phyloP scores from a whole-genome alignment of 2,329 filamentous ascomycete species.

The Graphium sp. region DNA sequence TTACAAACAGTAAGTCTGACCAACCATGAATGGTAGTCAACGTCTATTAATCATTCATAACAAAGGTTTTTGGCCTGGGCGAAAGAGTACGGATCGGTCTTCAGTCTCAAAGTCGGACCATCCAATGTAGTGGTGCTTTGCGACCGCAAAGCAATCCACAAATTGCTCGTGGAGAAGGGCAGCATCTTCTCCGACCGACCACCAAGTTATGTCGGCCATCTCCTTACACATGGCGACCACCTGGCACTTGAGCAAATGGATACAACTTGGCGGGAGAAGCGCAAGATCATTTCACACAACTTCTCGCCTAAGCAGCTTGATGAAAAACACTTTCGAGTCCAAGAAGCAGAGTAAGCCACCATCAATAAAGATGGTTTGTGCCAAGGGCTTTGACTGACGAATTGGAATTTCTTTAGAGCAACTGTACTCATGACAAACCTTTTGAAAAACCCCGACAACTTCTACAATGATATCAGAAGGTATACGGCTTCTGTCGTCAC shows the following conservation, averaged over 20 bases:
- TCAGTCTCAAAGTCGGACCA: constrained; percentile 18
- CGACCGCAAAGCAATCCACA: constrained; percentile 16
- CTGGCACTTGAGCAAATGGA: constrained; percentile 20
- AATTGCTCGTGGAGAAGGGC: constrained; percentile 22
- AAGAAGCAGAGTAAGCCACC: constrained; percentile 20
- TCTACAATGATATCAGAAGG: neutral
- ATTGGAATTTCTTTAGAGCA: neutral
- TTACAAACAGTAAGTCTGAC: constrained; percentile 1
- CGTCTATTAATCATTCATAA: too few relatives aligned
- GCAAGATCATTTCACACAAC: constrained; percentile 22
- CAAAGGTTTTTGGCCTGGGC: constrained; percentile 18
- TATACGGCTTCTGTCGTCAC: neutral
- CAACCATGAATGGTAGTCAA: too few relatives aligned
- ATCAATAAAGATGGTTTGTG: neutral
- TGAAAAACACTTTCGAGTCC: constrained; percentile 17
- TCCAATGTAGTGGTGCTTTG: constrained; percentile 19
- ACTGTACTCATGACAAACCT: neutral
- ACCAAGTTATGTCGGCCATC: constrained; percentile 16
- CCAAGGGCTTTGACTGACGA: neutral
- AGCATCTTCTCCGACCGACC: constrained; percentile 19
- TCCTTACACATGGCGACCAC: constrained; percentile 16
- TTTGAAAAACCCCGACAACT: neutral
- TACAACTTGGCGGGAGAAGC: constrained; percentile 19
- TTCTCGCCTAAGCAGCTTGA: constrained; percentile 22
- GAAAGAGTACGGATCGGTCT: constrained; percentile 17